These are phyloP conservation scores for Shiraia sp. DNA, from an alignment of 2,329 filamentous ascomycete genomes.

Conservation along the genomic window DNA sequence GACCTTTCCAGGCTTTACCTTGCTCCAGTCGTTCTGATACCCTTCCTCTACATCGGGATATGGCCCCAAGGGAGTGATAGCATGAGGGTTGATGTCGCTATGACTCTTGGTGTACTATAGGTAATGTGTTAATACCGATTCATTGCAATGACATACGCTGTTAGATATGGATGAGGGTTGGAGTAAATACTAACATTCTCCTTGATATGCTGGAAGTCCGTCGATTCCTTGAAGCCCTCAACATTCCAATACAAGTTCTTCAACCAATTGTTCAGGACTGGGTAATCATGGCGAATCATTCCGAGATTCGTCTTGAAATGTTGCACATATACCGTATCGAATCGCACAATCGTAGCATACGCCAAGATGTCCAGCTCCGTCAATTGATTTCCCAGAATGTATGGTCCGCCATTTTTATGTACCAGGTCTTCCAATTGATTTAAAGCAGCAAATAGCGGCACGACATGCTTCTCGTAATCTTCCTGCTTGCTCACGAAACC, in stretches of 20 bases:
- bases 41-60: conserved; percentile 61
- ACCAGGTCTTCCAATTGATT: conserved; percentile 61
- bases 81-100: conserved; percentile 61
- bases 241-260: conserved; percentile 63
- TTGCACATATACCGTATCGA: conserved; percentile 66
- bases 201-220: conserved; percentile 69
- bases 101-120: conserved; percentile 62
- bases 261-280: conserved; percentile 64
- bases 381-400: conserved; percentile 57
- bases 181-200: conserved; percentile 55
- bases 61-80: conserved; percentile 66
- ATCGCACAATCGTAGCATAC: conserved; percentile 62
- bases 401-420: conserved; percentile 56
- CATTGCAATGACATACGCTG: too few species aligned
- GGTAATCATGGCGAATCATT: conserved; percentile 63
- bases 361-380: conserved; percentile 64
- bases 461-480: conserved; percentile 58
- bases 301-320: conserved; percentile 70
- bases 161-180: too few species aligned
- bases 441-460: conserved; percentile 61
- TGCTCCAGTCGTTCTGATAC: conserved; percentile 55
- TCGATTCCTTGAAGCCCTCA: conserved; percentile 60
- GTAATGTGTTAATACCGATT: neutral
- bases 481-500: conserved; percentile 62
- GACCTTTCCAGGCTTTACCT: conserved; percentile 54